Base-by-base conservation (phyloP, 306 rosid species). In the Quercus alba region DNA sequence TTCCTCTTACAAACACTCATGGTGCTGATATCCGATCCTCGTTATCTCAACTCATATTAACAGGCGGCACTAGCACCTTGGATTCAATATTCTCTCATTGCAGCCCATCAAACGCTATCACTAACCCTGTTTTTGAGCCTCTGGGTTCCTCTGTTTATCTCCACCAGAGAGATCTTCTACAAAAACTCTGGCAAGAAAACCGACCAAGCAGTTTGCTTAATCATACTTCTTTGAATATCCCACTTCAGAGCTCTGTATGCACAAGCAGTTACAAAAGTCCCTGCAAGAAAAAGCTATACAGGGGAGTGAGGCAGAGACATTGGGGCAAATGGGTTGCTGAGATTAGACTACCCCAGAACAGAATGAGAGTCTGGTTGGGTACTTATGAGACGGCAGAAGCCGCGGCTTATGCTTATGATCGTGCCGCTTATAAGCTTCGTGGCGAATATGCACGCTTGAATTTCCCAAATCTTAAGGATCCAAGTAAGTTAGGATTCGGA, bases 271-370 rank as follows among this genome's bases (percentile, higher is more conserved):
- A 72, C 67, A 52, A 59, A 14, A 80, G 55, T 23, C 87, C 91
- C 7, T 19, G 56, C 62, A 89, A 89, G 93, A 91, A 90, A 28
- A 96, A 93, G 75, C 84, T 88, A 0, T 96, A 96, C 91, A 96
- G 99, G 80, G 99, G 99, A 71, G 99, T 96, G 86, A 89, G 99
- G 19, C 98, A 96, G 94, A 93, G 99, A 74, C 97, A 96, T 62
- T 96, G 99, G 99, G 99, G 98, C 21, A 96, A 96, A 86, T 96
- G 99, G 99, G 99, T 96, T 0, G 99, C 99, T 0, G 99, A 96
- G 75, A 96, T 96, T 33, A 85, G 99, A 69, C 93, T 96, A 17
- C 99, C 99, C 8, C 99, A 96, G 86, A 96, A 96, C 82, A 85
- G 99, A 84, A 89, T 93, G 98, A 87, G 99, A 77, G 94, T 93